Percentiles rank a stretch among this genome's conserved stretches.
Conservation (phyloP, 257 asterid species). For the Osmanthus fragrans region DNA sequence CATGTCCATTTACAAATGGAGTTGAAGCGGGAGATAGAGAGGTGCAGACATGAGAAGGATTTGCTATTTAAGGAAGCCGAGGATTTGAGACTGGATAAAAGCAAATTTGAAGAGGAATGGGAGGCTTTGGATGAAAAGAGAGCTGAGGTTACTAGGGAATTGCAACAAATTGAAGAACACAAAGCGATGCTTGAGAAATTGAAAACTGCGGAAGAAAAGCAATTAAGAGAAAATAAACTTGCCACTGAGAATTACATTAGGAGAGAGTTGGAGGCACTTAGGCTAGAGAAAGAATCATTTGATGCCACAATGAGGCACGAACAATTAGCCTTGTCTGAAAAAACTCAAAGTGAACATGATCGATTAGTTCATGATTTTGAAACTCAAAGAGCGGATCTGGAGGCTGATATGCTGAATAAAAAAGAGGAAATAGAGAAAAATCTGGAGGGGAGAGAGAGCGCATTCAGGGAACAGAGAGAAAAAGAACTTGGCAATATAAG, state of each 20-base stretch:
- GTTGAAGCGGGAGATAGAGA: constrained; percentile 71
- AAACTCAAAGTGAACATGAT: constrained; percentile 44
- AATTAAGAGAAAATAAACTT: constrained; percentile 51
- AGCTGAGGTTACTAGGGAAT: constrained; percentile 43
- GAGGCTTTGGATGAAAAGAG: constrained; percentile 75
- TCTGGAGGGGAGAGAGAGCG: constrained; percentile 55
- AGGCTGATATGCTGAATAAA: constrained; percentile 63
- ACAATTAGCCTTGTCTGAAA: constrained; percentile 47
- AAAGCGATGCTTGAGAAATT: constrained; percentile 43
- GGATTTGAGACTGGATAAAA: constrained; percentile 62
- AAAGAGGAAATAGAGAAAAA: constrained; percentile 57
- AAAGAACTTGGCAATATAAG: constrained; percentile 38
- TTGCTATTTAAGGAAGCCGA: constrained; percentile 61
- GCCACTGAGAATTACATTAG: constrained; percentile 50
- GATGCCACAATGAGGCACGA: constrained; percentile 67
- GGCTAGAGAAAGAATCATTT: constrained; percentile 69
- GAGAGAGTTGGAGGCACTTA: constrained; percentile 68
- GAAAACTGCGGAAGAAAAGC: constrained; percentile 47
- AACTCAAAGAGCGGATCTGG: constrained; percentile 55
- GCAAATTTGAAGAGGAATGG: constrained; percentile 84
- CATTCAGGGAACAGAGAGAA: constrained; percentile 51
- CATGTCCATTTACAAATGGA: constrained; percentile 51
- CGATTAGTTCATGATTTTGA: constrained; percentile 60
- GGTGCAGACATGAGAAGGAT: constrained; percentile 46
- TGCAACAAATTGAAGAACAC: constrained; percentile 52